Evolutionary conservation across 805 yeast species (phyloP), one percentile per base, ranked within the genome.

Genomic region (Myxozyma geophila): DNA sequence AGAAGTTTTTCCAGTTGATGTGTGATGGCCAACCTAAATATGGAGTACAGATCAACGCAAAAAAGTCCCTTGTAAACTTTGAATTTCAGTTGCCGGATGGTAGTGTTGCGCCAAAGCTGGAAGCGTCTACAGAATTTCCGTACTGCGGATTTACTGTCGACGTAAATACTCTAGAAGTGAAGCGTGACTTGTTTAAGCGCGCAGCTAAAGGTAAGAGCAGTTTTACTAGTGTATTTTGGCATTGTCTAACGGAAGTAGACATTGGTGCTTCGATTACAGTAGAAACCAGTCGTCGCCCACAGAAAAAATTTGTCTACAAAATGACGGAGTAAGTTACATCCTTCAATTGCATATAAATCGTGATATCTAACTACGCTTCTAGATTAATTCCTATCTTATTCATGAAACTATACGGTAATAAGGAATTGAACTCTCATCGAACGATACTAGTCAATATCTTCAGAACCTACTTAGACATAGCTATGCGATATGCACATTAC

Each of bases 21-120:
- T 28, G 33, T 9, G 47, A 43, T 8, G 70, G 83, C 1, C 78
- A 83, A 55, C 70, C 74, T 0, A 79, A 79, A 1, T 85, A 79
- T 61, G 80, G 81, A 33, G 78, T 82, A 0, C 63, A 36, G 48
- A 77, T 79, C 19, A 84, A 79, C 39, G 72, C 73, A 54, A 74
- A 71, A 43, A 87, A 81, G 67, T 78, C 81, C 5, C 59, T 70
- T 13, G 63, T 70, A 40, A 72, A 74, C 63, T 70, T 76, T 70
- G 60, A 54, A 5, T n/a, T 60, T 1, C 21, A 21, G 1, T 10
- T 58, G 19, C 37, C 41, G 8, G 58, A 35, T 21, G 62, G 62
- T 13, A 46, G 36, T 17, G 8, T 37, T 17, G 59, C 47, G 23
- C 54, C 60, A 7, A 28, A 36, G 15, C 40, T 50, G 12, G 44